Base-by-base conservation (phyloP, 306 rosid genomes). In the Fagus sylvatica region DNA sequence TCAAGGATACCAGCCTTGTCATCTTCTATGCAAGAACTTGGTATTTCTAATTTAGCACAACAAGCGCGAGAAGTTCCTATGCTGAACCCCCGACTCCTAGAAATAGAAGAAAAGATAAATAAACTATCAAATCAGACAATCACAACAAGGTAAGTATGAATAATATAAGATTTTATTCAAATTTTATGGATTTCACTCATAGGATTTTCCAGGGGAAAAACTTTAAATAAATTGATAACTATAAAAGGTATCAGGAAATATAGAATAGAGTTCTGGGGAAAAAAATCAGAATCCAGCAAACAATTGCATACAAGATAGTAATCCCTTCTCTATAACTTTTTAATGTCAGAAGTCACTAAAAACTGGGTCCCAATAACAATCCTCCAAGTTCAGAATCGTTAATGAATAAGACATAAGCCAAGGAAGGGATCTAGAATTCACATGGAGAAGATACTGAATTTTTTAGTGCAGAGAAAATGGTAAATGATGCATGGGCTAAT, bases 61-160 rank as follows among this genome's bases (percentile, higher is more conserved):
- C 74, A 80, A 53, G 74, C 85, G 19, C 67, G 76, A 28, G 82
- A 72, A 33, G 74, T 79, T 88, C 89, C 83, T 11, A 72, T 42
- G 40, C 76, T 77, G 57, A 83, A 79, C 16, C 85, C 80, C 73
- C 40, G 82, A 64, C 64, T 81, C 90, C 99, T 95, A 76, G 53
- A 77, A 77, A 60, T 49, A 85, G 46, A 51, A 19, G 65, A 43
- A 74, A 51, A 76, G 46, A 36, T 28, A 65, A 46, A 79, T 13
- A 48, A 71, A 79, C 13, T 41, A 79, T 64, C 72, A 76, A 33
- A 39, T 7, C 59, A 48, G 28, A 60, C 71, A 30, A 65, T 30
- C 30, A n/a, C 32, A 55, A 71, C 30, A 4, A 81, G 13, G 22
- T 13, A 59, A 72, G 32, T 70, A 65, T 64, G 28, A 74, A 59